Conservation (phyloP, 371 early-diverging fungal genomes). For the Mortierella sp. region DNA sequence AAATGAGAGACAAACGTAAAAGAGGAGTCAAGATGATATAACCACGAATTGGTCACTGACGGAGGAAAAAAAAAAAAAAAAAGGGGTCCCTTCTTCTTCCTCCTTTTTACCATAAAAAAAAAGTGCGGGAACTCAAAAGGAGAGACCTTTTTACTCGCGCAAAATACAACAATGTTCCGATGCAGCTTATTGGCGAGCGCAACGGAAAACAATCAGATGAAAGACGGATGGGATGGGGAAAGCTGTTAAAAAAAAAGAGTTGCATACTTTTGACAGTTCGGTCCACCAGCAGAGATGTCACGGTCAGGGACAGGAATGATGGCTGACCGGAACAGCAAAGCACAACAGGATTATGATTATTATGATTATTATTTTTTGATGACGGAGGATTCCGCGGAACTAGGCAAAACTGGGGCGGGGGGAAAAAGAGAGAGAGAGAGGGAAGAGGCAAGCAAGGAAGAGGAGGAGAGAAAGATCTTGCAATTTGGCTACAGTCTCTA, state of each 20-base stretch:
- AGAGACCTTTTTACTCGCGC: constrained; percentile 7
- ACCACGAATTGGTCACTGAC: too few species aligned
- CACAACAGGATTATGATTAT: not conserved
- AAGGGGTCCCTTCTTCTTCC: constrained; percentile 3
- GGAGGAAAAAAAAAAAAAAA: too few species aligned
- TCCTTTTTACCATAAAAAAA: not conserved
- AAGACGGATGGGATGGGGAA: constrained; percentile 1
- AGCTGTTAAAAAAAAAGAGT: not conserved
- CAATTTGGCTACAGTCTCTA: too few species aligned
- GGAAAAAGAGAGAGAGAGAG: not conserved
- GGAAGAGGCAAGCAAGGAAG: not conserved
- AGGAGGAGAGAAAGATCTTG: not conserved
- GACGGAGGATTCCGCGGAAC: too few species aligned
- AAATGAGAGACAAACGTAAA: not conserved
- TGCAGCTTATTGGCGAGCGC: not conserved
- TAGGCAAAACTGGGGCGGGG: not conserved
- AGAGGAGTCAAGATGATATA: too few species aligned
- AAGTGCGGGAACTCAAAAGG: too few species aligned
- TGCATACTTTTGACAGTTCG: not conserved
- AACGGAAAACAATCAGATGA: not conserved
- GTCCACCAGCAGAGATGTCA: not conserved
- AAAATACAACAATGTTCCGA: not conserved
- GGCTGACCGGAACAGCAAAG: too few species aligned
- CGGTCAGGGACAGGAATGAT: not conserved
- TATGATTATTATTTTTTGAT: too few species aligned